phyloP scores from a whole-genome alignment of 352 stramenopile genomes.

The Phytophthora agathidicida region DNA sequence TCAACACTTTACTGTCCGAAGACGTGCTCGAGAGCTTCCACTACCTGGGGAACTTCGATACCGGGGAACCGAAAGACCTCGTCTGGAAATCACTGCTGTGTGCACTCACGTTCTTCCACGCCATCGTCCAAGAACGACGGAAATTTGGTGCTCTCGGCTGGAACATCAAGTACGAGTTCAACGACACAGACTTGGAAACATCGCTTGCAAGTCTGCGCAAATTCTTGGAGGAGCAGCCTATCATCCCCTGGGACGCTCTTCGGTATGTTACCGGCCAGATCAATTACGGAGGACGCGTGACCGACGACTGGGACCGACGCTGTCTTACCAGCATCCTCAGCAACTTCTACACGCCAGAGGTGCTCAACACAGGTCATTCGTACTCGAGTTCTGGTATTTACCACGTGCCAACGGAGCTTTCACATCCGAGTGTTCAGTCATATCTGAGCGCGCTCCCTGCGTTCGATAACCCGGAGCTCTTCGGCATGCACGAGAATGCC shows the following conservation, averaged over 20 bases:
- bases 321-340: slow-evolving; percentile 93
- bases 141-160: slow-evolving; percentile 95
- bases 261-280: slow-evolving; percentile 95
- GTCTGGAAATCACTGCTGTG: slow-evolving; percentile 92
- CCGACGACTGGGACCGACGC: slow-evolving; percentile 94
- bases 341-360: slow-evolving; percentile 89
- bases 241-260: slow-evolving; percentile 93
- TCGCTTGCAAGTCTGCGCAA: slow-evolving; percentile 89
- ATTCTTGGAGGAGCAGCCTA: slow-evolving; percentile 92
- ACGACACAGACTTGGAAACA: slow-evolving; percentile 95
- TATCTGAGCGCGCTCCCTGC: slow-evolving; percentile 88
- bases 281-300: slow-evolving; percentile 96
- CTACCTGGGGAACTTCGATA: slow-evolving; percentile 60
- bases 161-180: slow-evolving; percentile 97
- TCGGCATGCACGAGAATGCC: slow-evolving; percentile 97
- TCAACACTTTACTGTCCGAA: slow-evolving; percentile 86
- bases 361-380: slow-evolving; percentile 78
- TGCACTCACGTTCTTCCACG: slow-evolving; percentile 94
- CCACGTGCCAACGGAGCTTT: slow-evolving; percentile 68
- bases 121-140: slow-evolving; percentile 92
- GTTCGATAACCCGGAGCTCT: slow-evolving; percentile 93
- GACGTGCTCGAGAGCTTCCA: slow-evolving; percentile 71
- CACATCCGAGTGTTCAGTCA: slow-evolving; percentile 57
- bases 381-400: slow-evolving; percentile 92
- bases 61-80: slow-evolving; percentile 58